These are phyloP conservation scores for Ceratobasidium sp. DNA, from an alignment of 1,284 basidiomycete species.

Conservation along the genomic window DNA sequence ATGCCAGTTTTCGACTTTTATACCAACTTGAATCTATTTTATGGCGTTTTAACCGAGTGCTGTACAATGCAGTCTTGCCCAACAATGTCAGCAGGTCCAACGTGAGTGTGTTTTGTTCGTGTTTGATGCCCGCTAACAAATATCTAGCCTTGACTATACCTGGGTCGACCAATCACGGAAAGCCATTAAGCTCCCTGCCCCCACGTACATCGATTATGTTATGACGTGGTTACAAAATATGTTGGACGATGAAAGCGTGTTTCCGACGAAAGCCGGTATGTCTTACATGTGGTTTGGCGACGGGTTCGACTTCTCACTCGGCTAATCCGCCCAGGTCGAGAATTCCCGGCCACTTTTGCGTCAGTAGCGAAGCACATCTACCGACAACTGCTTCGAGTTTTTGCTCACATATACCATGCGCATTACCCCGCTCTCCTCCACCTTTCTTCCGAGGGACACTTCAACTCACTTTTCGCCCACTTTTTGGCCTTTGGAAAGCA, in stretches of 20 bases:
- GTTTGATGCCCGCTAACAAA: not conserved
- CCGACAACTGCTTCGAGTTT: conserved; percentile 94
- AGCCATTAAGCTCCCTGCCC: conserved; percentile 91
- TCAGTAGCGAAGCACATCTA: conserved; percentile 96
- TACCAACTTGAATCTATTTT: conserved; percentile 97
- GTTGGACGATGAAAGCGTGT: conserved; percentile 90
- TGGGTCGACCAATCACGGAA: conserved; percentile 98
- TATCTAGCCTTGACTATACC: conserved; percentile 87
- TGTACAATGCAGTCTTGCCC: conserved; percentile 92
- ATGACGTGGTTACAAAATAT: conserved; percentile 98
- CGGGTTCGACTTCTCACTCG: not conserved
- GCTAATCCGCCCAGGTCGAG: conserved; percentile 69
- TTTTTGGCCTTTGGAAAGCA: conserved; percentile 69
- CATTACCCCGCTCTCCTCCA: conserved; percentile 95
- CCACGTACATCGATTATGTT: conserved; percentile 98
- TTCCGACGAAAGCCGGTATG: conserved; percentile 94
- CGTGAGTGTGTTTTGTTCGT: conserved; percentile 63
- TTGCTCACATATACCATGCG: conserved; percentile 97
- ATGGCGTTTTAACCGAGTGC: conserved; percentile 93
- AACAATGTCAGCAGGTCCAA: conserved; percentile 91
- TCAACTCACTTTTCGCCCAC: conserved; percentile 70
- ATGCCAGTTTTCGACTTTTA: conserved; percentile 90
- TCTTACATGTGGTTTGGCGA: conserved; percentile 38
- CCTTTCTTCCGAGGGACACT: conserved; percentile 73
- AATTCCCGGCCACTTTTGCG: conserved; percentile 90